Conservation (phyloP, 164 flowering plant genomes). For the Stephania yunnanensis region DNA sequence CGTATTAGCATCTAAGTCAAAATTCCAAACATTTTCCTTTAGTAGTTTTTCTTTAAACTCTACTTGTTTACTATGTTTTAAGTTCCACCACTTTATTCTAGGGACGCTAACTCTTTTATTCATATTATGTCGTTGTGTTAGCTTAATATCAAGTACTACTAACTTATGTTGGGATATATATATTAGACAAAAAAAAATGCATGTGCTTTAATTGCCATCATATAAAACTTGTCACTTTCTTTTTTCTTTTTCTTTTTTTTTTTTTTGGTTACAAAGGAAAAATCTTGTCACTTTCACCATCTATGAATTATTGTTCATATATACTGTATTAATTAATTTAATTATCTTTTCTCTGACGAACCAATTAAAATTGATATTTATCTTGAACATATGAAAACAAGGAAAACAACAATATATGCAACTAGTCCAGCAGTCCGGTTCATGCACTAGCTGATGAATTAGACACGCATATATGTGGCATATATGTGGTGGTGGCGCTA, state of each 20-base stretch:
- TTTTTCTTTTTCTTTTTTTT: too few species aligned
- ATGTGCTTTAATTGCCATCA: background rate
- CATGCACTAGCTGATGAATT: background rate
- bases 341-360: background rate
- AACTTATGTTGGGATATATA: too few species aligned
- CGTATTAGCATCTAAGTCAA: too few species aligned
- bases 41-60: too few species aligned
- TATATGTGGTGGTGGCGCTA: conserved; percentile 3
- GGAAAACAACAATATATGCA: conserved; percentile 6
- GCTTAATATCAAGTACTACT: too few species aligned
- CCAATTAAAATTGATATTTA: background rate
- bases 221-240: background rate
- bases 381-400: conserved; percentile 10
- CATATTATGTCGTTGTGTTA: too few species aligned
- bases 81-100: too few species aligned
- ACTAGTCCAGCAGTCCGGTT: background rate
- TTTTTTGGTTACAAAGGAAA: too few species aligned
- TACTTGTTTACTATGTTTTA: too few species aligned
- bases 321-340: background rate
- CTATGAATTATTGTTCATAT: background rate
- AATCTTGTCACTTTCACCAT: background rate
- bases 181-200: too few species aligned
- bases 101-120: too few species aligned
- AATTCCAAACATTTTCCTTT: too few species aligned
- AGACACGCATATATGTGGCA: background rate